Conservation (phyloP, 164 flowering plant genomes). For the Magnolia kwangsiensis region DNA sequence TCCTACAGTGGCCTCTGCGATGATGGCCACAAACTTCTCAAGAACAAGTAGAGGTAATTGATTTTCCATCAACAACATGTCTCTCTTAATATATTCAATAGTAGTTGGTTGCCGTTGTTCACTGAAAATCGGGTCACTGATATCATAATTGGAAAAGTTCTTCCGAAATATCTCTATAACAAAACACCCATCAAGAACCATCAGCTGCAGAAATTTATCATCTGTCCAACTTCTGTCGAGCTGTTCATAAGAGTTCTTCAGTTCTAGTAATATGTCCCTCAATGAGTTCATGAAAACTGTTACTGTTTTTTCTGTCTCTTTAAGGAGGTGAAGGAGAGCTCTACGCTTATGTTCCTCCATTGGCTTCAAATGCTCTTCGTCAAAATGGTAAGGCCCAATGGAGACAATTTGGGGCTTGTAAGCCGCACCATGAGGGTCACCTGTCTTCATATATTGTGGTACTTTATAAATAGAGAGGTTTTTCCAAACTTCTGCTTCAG, state of each 20-base stretch:
- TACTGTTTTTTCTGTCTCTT: conserved; percentile 30
- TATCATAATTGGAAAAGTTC: conserved; percentile 28
- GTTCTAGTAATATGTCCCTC: conserved; percentile 10
- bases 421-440: conserved; percentile 17
- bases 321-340: conserved; percentile 30
- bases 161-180: conserved; percentile 44
- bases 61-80: conserved; percentile 63
- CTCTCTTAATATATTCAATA: conserved; percentile 46
- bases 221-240: conserved; percentile 27
- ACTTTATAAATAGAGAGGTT: conserved; percentile 24
- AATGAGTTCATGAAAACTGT: conserved; percentile 21
- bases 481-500: conserved; percentile 18
- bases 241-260: conserved; percentile 29
- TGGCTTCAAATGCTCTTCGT: conserved; percentile 21
- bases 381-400: conserved; percentile 53
- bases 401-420: conserved; percentile 44
- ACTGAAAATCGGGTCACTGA: conserved; percentile 62
- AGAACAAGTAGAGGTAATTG: conserved; percentile 53
- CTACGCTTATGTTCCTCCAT: conserved; percentile 47
- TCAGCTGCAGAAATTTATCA: conserved; percentile 30
- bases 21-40: conserved; percentile 26
- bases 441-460: conserved; percentile 5
- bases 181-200: conserved; percentile 54
- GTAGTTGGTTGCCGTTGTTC: conserved; percentile 39
- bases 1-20: conserved; percentile 3